A percentile compares a stretch with the other conserved stretches of the same genome.
Evolutionary conservation across 116 monocot species (phyloP).

Genomic region (Phalaenopsis hybrid): DNA sequence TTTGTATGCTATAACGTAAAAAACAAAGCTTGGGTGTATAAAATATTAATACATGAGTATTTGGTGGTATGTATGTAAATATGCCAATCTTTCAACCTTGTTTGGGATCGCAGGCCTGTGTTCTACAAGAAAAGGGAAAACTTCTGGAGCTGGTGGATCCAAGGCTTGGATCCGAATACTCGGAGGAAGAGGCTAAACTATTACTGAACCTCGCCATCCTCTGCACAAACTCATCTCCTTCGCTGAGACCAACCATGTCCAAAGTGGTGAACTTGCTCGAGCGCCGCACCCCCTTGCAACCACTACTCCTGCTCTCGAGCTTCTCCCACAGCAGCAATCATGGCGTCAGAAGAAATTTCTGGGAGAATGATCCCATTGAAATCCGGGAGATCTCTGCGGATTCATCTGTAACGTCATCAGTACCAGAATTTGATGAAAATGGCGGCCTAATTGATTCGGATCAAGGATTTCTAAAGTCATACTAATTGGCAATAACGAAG

Average conservation of each 20-base stretch:
- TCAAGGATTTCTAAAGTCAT: neutral
- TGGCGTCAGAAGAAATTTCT: conserved; percentile 40
- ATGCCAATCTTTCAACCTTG: too few relatives aligned
- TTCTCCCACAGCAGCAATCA: neutral
- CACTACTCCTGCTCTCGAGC: conserved; percentile 32
- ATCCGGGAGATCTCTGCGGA: conserved; percentile 11
- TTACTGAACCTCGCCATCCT: conserved; percentile 65
- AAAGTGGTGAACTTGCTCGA: conserved; percentile 74
- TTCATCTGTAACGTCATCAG: neutral
- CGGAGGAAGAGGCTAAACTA: conserved; percentile 52
- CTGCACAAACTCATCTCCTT: conserved; percentile 67
- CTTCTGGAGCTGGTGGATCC: conserved; percentile 70
- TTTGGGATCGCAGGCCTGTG: conserved; percentile 37
- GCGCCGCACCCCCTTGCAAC: conserved; percentile 38
- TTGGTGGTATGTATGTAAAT: too few relatives aligned
- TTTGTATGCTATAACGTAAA: too few relatives aligned
- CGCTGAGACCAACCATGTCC: conserved; percentile 67
- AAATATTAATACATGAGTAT: too few relatives aligned
- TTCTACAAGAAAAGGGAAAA: conserved; percentile 57
- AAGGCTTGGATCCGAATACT: conserved; percentile 44
- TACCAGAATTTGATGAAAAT: neutral
- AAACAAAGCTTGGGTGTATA: too few relatives aligned
- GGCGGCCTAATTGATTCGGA: neutral
- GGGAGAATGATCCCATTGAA: conserved; percentile 11
- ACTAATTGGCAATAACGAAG: too few relatives aligned